Base-by-base conservation (phyloP, 2,329 filamentous ascomycete genomes). In the Verticillium zaregamsianum region DNA sequence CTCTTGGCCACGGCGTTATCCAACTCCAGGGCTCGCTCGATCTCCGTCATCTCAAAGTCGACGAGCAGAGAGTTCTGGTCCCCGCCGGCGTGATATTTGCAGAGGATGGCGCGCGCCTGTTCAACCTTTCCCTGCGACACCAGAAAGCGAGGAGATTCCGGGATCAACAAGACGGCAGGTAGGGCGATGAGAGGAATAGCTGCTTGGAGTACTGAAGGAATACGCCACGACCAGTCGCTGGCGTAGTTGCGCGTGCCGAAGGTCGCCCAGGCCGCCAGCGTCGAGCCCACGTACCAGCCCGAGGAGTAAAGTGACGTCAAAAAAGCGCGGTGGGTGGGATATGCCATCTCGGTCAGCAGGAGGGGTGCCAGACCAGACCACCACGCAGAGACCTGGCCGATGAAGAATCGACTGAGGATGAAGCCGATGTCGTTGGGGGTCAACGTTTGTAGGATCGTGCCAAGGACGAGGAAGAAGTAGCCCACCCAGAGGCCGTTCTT, bases 161-260 rank as follows among this genome's bases (percentile, higher is more conserved):
- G 68, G 28, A 71, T 65, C 35, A 70, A 59, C 64, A 69, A 68
- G 61, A 72, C 68, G 61, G 66, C 69, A 39, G 65, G 63, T 23
- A 71, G 59, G 61, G 68, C 68, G 39, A 80, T 63, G 33, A 77
- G 62, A 2, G 79, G 79, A 76, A 61, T 75, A 31, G 74, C 76
- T 62, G 79, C 76, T 64, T 84, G 81, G 2, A 84, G 67, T 3
- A 81, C 69, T 35, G 63, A 64, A 25, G 63, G 63, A 17, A 64
- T 58, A 8, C 61, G 32, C 63, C 63, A 64, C 11, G 61, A 57
- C 57, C 45, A 61, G 3, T 61, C 54, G 28, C 17, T 20, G 33
- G 37, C 9, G 17, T 62, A 49, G 14, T 64, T 60, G 31, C 63
- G 49, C 14, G 61, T 62, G 2, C 61, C 63, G 39, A 57, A 64